phyloP scores from a whole-genome alignment of 257 asterid genomes.

The Cordia subcordata region DNA sequence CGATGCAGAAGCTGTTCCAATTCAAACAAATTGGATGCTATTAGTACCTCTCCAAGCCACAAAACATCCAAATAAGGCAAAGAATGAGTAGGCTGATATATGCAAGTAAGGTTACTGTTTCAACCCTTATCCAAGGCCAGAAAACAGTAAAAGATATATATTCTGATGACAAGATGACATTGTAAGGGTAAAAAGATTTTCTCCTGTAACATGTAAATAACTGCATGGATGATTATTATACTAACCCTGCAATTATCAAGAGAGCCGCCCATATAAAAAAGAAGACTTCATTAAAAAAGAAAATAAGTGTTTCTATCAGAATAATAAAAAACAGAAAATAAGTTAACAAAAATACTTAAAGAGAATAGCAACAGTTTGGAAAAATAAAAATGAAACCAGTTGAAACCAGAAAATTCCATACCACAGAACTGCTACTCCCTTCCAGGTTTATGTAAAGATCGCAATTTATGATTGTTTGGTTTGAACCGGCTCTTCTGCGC shows the following conservation, averaged over 20 bases:
- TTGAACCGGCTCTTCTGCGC: constrained; percentile 51
- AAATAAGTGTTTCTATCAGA: too few species aligned
- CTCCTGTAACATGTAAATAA: too few species aligned
- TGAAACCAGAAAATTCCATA: too few species aligned
- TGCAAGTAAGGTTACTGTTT: neutral
- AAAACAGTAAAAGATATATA: neutral
- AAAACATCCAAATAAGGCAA: neutral
- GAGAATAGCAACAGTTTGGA: neutral
- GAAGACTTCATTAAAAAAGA: too few species aligned
- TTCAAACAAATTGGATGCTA: neutral
- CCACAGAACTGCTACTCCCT: constrained; percentile 52
- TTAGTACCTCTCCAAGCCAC: too few species aligned
- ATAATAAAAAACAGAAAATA: too few species aligned
- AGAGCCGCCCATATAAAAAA: too few species aligned
- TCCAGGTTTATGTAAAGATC: constrained; percentile 59
- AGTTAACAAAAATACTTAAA: too few species aligned
- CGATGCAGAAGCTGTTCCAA: neutral
- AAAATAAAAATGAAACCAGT: neutral
- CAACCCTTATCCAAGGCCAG: neutral
- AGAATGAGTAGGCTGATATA: neutral
- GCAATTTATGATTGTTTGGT: constrained; percentile 42
- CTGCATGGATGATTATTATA: too few species aligned
- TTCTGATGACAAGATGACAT: too few species aligned
- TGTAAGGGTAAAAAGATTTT: too few species aligned
- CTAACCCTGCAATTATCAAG: too few species aligned